A percentile compares a stretch with the other conserved stretches of the same genome.
Evolutionary conservation across 495 filamentous ascomycete genomes (phyloP).

Genomic region (Lasiosphaeriaceae sp.): DNA sequence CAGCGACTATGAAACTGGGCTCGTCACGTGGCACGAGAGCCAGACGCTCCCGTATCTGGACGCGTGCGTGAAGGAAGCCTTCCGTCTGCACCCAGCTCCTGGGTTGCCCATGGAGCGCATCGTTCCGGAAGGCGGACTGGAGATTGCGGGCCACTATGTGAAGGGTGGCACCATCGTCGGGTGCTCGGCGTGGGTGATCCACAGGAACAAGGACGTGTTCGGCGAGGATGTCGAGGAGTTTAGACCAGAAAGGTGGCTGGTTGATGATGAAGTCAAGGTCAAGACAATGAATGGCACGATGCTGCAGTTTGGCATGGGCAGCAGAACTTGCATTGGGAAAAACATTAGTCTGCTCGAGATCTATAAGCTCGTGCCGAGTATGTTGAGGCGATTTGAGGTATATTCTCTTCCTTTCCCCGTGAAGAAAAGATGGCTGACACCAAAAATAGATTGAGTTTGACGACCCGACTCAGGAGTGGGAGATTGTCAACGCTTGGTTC

Average conservation of each 20-base stretch:
- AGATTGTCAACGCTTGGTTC: slow-evolving; percentile 69
- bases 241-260: slow-evolving; percentile 58
- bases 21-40: slow-evolving; percentile 57
- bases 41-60: slow-evolving; percentile 61
- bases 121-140: slow-evolving; percentile 53
- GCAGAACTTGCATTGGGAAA: slow-evolving; percentile 63
- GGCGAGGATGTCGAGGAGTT: slow-evolving; percentile 55
- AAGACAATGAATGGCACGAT: slow-evolving; percentile 57
- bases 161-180: slow-evolving; percentile 63
- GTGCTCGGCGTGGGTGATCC: slow-evolving; percentile 59
- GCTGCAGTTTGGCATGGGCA: slow-evolving; percentile 60
- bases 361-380: slow-evolving; percentile 71
- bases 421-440: too few species aligned
- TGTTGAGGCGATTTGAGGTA: slow-evolving; percentile 66
- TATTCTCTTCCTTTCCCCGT: slow-evolving; percentile 10
- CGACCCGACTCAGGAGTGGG: slow-evolving; percentile 59
- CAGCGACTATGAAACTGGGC: slow-evolving; percentile 46
- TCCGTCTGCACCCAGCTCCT: slow-evolving; percentile 62
- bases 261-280: slow-evolving; percentile 41
- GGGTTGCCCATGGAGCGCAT: slow-evolving; percentile 61
- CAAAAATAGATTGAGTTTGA: slow-evolving; percentile 49
- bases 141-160: slow-evolving; percentile 52
- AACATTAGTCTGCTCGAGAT: slow-evolving; percentile 75
- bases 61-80: slow-evolving; percentile 65
- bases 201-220: slow-evolving; percentile 54